Evolutionary conservation across 495 filamentous ascomycete genomes (phyloP), one percentile per base, ranked within the genome.

Genomic region (Hyaloscypha variabilis): DNA sequence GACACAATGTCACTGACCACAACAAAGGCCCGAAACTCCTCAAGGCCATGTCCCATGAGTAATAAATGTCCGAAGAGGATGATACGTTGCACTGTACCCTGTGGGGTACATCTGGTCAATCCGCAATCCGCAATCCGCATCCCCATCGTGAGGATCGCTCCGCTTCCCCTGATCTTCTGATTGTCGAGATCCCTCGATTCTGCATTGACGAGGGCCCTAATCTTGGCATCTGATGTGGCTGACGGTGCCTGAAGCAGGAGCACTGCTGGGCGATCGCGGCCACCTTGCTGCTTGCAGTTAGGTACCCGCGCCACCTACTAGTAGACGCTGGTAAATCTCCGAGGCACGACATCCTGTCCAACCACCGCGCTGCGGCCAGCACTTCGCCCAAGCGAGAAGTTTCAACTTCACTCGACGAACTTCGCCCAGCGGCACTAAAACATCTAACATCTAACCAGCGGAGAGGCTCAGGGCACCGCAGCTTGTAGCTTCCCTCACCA

Each of bases 331-430:
- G 39, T 23, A 65, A 54, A 60, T 60, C 24, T 66, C 63, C 63
- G 63, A 66, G 42, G 55, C 62, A 51, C 19, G 39, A 49, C 39
- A n/a, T 51, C 5, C 4, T 31, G 28, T 51, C 64, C 64, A 66
- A 66, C 64, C 63, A 65, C 46, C 23, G 24, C n/a, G 26, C 29
- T 1, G 24, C 28, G 23, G 24, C 25, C 29, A 36, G 34, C 14
- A 2, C 25, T 34, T 23, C 11, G 25, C 19, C 14, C 26, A 24
- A 36, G 24, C 62, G 6, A 55, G 24, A 62, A 46, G 64, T 66
- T 66, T 66, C 64, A 66, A 55, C 50, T 42, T 29, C 50, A 25
- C 30, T 30, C n/a, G 62, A 49, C 36, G 36, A 59, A 8, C 24
- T n/a, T 52, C 54, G 21, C 11, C 21, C 55, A 46, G 39, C 39